Percentiles rank a stretch among this genome's conserved stretches.
Conservation (phyloP, 2,329 filamentous ascomycete species). For the Fusarium aywerte region DNA sequence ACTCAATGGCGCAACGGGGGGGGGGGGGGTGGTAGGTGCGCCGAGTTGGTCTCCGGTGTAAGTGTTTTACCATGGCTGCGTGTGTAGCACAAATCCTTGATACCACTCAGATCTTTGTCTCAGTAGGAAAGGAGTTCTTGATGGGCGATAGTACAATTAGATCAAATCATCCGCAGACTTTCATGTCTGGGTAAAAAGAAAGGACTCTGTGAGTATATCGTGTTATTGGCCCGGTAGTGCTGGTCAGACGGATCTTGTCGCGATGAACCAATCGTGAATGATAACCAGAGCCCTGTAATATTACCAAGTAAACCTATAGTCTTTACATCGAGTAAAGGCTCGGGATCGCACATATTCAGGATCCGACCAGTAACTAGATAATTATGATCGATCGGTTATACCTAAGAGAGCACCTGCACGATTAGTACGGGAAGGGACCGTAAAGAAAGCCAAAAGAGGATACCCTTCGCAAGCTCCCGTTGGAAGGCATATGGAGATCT, state of each 20-base stretch:
- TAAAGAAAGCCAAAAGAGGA: constrained; percentile 10
- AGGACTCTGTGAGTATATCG: background rate
- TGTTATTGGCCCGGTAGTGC: background rate
- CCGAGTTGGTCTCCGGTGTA: constrained; percentile 17
- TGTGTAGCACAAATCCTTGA: constrained; percentile 15
- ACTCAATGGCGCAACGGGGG: constrained; percentile 21
- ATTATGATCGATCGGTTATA: background rate
- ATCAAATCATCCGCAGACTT: too few species aligned
- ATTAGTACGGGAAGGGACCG: background rate
- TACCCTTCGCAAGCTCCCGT: background rate
- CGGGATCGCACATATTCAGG: background rate
- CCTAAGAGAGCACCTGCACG: constrained; percentile 18
- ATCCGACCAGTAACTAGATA: background rate
- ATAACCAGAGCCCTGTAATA: background rate
- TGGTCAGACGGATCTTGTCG: background rate
- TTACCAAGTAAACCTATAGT: background rate
- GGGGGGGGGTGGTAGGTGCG: constrained; percentile 16
- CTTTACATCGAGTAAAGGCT: background rate
- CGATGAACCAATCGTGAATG: background rate
- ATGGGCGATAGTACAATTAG: background rate
- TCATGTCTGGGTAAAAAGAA: too few species aligned
- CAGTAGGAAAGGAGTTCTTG: constrained; percentile 15
- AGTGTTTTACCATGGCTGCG: constrained; percentile 36
- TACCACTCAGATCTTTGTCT: constrained; percentile 6
- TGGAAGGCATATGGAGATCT: constrained; percentile 15